Base-by-base conservation (phyloP, 2,329 filamentous ascomycete species). In the Pseudonectria buxi region DNA sequence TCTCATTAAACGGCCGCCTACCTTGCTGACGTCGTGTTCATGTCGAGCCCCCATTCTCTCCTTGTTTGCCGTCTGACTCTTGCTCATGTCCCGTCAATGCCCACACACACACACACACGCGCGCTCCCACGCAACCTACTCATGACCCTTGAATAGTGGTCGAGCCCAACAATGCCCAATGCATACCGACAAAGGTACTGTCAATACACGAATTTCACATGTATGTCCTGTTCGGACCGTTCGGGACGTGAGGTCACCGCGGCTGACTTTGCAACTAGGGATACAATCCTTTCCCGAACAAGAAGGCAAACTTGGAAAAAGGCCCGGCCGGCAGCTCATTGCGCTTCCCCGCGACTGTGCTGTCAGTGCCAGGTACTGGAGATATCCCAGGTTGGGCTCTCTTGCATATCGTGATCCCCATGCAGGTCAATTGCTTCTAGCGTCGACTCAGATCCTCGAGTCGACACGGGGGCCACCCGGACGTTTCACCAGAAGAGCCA, bases 271-370 rank as follows among this genome's bases (percentile, higher is more conserved):
- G 43, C 43, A 35, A 40, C 32, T 41, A 36, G 40, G 43, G 46
- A 54, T 45, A 56, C 53, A 52, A 38, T 44, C 47, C 43, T 49
- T 53, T 53, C 55, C 55, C 41, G 43, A 58, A 54, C 41, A 46
- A 55, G 52, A 47, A 54, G 47, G 55, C 48, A 53, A 58, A 35
- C 53, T 57, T 55, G 18, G 18, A 58, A 36, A 47, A 40, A 34
- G n/a, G 10, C 11, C 29, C 39, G 34, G 34, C 35, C 45, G 47
- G 49, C 40, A 46, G 36, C 39, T 33, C 42, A 31, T 41, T 28
- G 37, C 37, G 43, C 45, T 43, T 41, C 45, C 49, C 39, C 44
- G 43, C 41, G 37, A 41, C 37, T 32, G 41, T 43, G 44, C 39
- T 45, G 36, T 35, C 36, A 43, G 37, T n/a, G 37, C 37, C 35